Base-by-base conservation (phyloP, 1,139 yeast genomes). In the Martiniozyma asiatica region DNA sequence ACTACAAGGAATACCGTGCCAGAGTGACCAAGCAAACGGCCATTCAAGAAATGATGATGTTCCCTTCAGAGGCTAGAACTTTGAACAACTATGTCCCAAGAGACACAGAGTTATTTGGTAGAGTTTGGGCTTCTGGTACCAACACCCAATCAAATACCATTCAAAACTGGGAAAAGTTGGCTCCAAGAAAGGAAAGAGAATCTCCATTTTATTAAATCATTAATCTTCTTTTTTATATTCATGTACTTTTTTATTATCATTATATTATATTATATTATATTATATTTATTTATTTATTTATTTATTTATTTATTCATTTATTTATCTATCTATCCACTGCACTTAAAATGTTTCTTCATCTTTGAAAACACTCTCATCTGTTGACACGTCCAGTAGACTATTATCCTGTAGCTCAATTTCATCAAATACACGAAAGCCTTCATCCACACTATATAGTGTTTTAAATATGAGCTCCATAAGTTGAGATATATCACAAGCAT, bases 51-150 rank as follows among this genome's bases (percentile, higher is more conserved):
- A 29, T 48, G 35, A 34, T 47, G 33, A 38, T 41, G 27, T 37
- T 37, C 25, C 39, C 38, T 18, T 40, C 37, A 12, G 41, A 41
- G 15, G 37, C 30, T 17, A 40, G 36, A 32, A 42, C 38, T 15
- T 33, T 36, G 8, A 30, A 34, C 27, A 43, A 42, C 20, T 35
- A 40, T 14, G 34, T 45, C 11, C 36, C 52, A 12, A 36, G 38
- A 13, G 39, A 50, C 16, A 48, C 43, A 22, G 44, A 39, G 4
- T 47, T 53, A 15, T 55, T 56, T 8, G 56, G 56, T 13, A 38
- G 41, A 36, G 32, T 32, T 15, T 49, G 47, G 34, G 38, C 49
- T 8, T 35, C 37, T 11, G 48, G 52, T 26, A 34, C 43, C 2
- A 38, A 43, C 19, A 35, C 46, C n/a, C 43, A 45, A 32, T 41